These are phyloP conservation scores for Cutaneotrichosporon mucoides DNA, from an alignment of 1,284 basidiomycete genomes.

Conservation along the genomic window DNA sequence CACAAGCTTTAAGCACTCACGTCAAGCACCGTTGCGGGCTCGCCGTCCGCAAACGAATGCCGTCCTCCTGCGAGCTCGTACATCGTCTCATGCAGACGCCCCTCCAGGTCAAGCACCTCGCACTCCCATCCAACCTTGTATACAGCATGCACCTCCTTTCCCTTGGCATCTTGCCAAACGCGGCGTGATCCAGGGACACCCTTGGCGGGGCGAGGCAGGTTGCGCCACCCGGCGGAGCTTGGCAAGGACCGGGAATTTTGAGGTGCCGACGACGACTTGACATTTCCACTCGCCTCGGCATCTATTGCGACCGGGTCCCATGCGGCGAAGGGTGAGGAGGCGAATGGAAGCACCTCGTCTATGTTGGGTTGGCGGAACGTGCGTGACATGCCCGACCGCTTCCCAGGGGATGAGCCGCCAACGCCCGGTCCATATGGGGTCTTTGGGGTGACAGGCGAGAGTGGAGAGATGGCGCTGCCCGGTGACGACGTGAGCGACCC, in stretches of 20 bases:
- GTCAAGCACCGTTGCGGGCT: constrained; percentile 39
- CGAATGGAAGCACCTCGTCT: constrained; percentile 26
- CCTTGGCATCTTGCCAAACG: constrained; percentile 5
- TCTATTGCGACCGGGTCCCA: constrained; percentile 21
- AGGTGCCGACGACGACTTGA: too few relatives aligned
- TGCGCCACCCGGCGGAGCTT: constrained; percentile 19
- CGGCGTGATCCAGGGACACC: constrained; percentile 13
- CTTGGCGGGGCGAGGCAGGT: constrained; percentile 11
- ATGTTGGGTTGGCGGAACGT: constrained; percentile 20
- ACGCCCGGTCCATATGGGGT: not conserved
- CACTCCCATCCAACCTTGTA: constrained; percentile 46
- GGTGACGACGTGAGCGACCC: not conserved
- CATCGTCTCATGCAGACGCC: constrained; percentile 43
- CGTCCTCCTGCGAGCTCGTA: constrained; percentile 31
- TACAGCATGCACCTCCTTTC: constrained; percentile 14
- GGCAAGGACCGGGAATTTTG: not conserved
- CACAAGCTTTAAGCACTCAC: constrained; percentile 20
- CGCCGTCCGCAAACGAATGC: constrained; percentile 34
- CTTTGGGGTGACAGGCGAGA: not conserved
- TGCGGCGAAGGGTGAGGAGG: constrained; percentile 22
- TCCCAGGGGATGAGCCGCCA: not conserved
- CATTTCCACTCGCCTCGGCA: not conserved
- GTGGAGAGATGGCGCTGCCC: not conserved
- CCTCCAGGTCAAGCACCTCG: constrained; percentile 43
- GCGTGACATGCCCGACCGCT: not conserved